phyloP scores from a whole-genome alignment of 495 filamentous ascomycete genomes.

The Talaromyces stipitatus region DNA sequence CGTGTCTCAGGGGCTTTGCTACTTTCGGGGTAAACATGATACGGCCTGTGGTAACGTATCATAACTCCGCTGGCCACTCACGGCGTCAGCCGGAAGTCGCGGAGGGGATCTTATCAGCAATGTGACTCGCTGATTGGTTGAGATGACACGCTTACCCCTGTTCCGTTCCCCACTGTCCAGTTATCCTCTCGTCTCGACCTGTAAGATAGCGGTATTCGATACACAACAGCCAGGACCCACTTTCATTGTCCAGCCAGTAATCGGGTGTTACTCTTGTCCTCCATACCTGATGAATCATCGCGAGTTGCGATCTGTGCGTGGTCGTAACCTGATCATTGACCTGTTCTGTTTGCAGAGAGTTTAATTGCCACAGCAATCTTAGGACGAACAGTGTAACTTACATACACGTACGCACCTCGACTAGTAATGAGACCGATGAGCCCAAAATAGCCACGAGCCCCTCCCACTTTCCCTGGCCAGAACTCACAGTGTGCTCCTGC shows the following conservation, averaged over 20 bases:
- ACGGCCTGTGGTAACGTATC: neutral
- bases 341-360: no score
- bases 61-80: neutral
- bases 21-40: neutral
- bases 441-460: slow-evolving; percentile 3
- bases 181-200: neutral
- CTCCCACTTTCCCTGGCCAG: neutral
- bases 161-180: neutral
- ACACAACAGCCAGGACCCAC: neutral
- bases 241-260: neutral
- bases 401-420: no score
- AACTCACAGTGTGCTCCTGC: neutral
- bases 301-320: neutral
- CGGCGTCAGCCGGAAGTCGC: neutral
- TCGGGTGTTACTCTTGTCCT: neutral
- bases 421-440: neutral
- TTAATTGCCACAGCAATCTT: no score
- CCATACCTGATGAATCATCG: neutral
- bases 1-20: slow-evolving; percentile 2
- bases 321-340: neutral
- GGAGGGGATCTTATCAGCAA: neutral
- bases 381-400: no score
- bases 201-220: neutral
- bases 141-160: neutral
- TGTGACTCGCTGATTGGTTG: neutral